phyloP scores from a whole-genome alignment of 192 early-diverging fungal species.

The Backusella morwellensis region DNA sequence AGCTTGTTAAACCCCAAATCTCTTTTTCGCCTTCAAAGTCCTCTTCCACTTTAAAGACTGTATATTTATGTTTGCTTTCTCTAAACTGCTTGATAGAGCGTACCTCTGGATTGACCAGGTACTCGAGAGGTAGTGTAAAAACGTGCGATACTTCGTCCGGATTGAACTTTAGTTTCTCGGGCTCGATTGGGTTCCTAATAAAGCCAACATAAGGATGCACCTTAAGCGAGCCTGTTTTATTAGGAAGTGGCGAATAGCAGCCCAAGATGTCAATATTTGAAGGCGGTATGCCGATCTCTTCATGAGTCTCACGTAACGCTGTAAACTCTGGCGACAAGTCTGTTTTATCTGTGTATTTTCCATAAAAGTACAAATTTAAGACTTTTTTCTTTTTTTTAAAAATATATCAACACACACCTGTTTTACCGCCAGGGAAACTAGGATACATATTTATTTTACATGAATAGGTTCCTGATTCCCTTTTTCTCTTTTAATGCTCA shows the following conservation, averaged over 20 bases:
- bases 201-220: slow-evolving; percentile 67
- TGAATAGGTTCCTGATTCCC: background rate
- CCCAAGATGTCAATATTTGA: slow-evolving; percentile 59
- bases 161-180: slow-evolving; percentile 46
- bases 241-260: slow-evolving; percentile 56
- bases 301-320: slow-evolving; percentile 76
- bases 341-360: slow-evolving; percentile 37
- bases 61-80: slow-evolving; percentile 45
- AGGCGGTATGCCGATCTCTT: slow-evolving; percentile 66
- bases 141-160: slow-evolving; percentile 65
- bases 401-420: slow-evolving; percentile 14
- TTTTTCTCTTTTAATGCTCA: slow-evolving; percentile 12
- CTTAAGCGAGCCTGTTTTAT: slow-evolving; percentile 50
- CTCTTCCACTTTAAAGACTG: slow-evolving; percentile 56
- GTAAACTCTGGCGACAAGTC: slow-evolving; percentile 60
- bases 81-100: slow-evolving; percentile 50
- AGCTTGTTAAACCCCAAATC: slow-evolving; percentile 83
- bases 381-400: background rate
- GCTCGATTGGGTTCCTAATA: slow-evolving; percentile 43
- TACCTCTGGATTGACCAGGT: slow-evolving; percentile 54
- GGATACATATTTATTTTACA: background rate
- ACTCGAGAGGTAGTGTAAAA: slow-evolving; percentile 66
- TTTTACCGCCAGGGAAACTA: slow-evolving; percentile 78
- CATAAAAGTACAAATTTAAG: background rate
- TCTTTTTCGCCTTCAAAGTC: slow-evolving; percentile 37